Evolutionary conservation across 805 yeast species (phyloP), one percentile per base, ranked within the genome.

Genomic region (Yueomyces sinensis): DNA sequence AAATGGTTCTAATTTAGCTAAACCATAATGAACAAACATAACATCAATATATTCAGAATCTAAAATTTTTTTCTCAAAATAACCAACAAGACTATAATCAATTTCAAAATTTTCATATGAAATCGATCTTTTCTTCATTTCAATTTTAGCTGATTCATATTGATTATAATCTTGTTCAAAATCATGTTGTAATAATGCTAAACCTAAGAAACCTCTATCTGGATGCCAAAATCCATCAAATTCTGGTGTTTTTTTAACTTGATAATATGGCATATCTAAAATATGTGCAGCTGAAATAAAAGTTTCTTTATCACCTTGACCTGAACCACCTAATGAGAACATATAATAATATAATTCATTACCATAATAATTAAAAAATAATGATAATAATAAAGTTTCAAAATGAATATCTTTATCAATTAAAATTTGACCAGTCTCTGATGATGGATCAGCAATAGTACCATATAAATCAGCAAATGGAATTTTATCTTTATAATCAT

Each of bases 241-340:
- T 14, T 51, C 51, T 1, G 63, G 56, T 18, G 51, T 49, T 1
- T 57, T 49, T 40, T 56, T 54, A 4, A 68, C 65, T 50, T 75
- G 82, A 49, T 64, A 68, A 54, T 60, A 72, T 5, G 47, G 48
- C 45, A 68, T 45, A 1, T 62, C 79, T 29, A 67, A 64, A 9
- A 45, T 45, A 22, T 36, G 37, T 4, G 81, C 77, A 0, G 82
- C 82, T 3, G 78, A 72, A 17, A 72, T 68, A 44, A 77, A 78
- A 0, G 86, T 76, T 45, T 80, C 87, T 49, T 78, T 78, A 50
- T 80, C 87, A 37, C 87, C 89, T 54, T 78, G 78, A 17, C 89
- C 87, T 1, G 82, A 81, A 25, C 76, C 69, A 13, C 82, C 83
- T 53, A 80, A 89, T 0, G 83, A 74, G 43, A 80, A 61, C 35